Base-by-base conservation (phyloP, 1,284 basidiomycete genomes). In the Bjerkandera adusta region DNA sequence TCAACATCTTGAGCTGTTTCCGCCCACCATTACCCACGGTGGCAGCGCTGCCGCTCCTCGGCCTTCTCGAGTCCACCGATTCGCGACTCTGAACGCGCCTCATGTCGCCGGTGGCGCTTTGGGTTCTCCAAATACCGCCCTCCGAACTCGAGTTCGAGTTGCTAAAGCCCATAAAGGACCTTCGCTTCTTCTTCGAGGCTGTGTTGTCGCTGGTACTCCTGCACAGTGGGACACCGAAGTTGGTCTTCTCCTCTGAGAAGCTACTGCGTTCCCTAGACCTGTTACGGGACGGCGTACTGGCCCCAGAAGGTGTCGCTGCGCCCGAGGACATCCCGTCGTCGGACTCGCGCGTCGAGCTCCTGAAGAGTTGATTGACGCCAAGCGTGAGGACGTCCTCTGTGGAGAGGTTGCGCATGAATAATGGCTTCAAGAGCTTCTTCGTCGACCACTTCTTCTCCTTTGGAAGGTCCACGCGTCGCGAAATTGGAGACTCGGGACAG, bases 1-100 rank as follows among this genome's bases (percentile, higher is more conserved):
- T 91, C 50, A 90, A 71, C 79, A 91, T 81, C 44, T 74, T 72
- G 53, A 57, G 49, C 57, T 60, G 58, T 36, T 49, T 56, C 26
- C 59, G 49, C 45, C 35, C 36, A 47, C 52, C 34, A 29, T 43
- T 22, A 29, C 35, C 11, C 32, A 29, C 39, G 42, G 24, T 36
- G 10, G 50, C 13, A 3, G 26, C 49, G 45, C 45, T 49, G 27
- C 43, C 45, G 29, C 45, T 50, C 39, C 51, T 22, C 42, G 45
- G 42, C 24, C 47, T 36, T 38, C 21, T 43, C 20, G 48, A 45
- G 27, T 45, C 41, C 24, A 40, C 41, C 20, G 27, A 20, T 33
- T 49, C 49, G 34, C 41, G 46, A 48, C 51, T 57, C 52, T 46
- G 51, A 48, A 40, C 54, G 41, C 50, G 50, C 43, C 47, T 50